These are phyloP conservation scores for Arthroderma sp. DNA, from an alignment of 2,329 filamentous ascomycete genomes.

Conservation along the genomic window DNA sequence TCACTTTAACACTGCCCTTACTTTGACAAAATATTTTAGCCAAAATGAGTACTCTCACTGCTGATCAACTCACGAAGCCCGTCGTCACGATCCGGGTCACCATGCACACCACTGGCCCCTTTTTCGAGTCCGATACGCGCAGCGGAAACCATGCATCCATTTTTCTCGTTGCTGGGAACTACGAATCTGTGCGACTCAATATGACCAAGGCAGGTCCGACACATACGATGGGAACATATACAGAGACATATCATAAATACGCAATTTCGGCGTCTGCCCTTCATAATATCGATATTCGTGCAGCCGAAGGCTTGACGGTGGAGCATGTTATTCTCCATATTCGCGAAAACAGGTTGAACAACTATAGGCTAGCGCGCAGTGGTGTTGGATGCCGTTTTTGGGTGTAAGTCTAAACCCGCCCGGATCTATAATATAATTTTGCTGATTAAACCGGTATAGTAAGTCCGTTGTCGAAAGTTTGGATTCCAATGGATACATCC, in stretches of 20 bases:
- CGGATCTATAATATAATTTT: no score
- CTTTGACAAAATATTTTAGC: no score
- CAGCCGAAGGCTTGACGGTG: not conserved
- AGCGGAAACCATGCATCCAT: conserved; percentile 8
- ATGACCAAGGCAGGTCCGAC: conserved; percentile 6
- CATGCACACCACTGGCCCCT: conserved; percentile 5
- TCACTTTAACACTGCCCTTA: no score
- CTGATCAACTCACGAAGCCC: conserved; percentile 5
- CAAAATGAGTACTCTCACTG: no score
- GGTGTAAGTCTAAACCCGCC: not conserved
- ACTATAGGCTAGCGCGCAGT: conserved; percentile 1
- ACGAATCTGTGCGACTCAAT: conserved; percentile 4
- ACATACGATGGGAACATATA: conserved; percentile 1
- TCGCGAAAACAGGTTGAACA: not conserved
- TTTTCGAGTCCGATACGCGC: conserved; percentile 8
- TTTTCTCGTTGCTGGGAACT: conserved; percentile 3
- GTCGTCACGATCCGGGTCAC: conserved; percentile 7
- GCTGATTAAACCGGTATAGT: not conserved
- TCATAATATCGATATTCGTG: not conserved
- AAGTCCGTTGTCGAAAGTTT: conserved; percentile 1
- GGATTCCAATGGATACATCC: not conserved
- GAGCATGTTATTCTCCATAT: not conserved
- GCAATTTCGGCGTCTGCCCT: not conserved
- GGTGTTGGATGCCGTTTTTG: conserved; percentile 4
- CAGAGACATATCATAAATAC: not conserved